Evolutionary conservation across 2,329 filamentous ascomycete genomes (phyloP), one percentile per base, ranked within the genome.

Genomic region (Eurotiales sp.): DNA sequence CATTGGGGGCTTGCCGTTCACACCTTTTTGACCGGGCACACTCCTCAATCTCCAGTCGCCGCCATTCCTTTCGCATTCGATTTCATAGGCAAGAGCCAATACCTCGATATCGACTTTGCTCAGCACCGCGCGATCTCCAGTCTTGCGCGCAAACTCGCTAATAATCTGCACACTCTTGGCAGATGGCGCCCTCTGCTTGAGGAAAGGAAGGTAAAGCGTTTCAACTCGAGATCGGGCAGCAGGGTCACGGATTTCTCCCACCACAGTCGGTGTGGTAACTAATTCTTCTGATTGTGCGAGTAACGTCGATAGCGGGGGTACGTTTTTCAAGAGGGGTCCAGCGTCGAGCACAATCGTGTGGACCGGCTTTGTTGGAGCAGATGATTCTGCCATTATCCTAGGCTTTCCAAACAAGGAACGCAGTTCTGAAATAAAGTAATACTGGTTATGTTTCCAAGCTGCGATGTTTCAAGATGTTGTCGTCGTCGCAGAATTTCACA

Each of bases 311-410:
- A 93, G 82, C 10, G 88, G 77, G 11, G 92, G 90, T 58, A 93
- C 86, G 72, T 96, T 96, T 67, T 92, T 92, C 69, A 99, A 91
- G 55, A 99, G 84, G 7, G 92, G 90, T 22, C 91, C 92, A 3
- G 93, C 87, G 66, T 99, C 93, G 59, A 99, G 80, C 23, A 97
- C 81, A 46, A 97, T 82, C 49, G 86, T 87, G 73, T 95, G 85
- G 45, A 95, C 83, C 0, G 85, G 80, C 66, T 91, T 96, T 7
- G 63, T 39, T 3, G 65, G 50, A 23, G 55, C 59, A 19, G 62
- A 52, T 53, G 57, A 59, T 14, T 64, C 61, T 46, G 60, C 51
- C 61, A 65, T 67, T 36, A 36, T 53, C 47, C 4, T 34, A 27
- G 5, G 25, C 25, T 5, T 27, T 10, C 25, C 25, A 15, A 15